Conservation (phyloP, 2,329 filamentous ascomycete genomes). For the Aspergillus awamori region DNA sequence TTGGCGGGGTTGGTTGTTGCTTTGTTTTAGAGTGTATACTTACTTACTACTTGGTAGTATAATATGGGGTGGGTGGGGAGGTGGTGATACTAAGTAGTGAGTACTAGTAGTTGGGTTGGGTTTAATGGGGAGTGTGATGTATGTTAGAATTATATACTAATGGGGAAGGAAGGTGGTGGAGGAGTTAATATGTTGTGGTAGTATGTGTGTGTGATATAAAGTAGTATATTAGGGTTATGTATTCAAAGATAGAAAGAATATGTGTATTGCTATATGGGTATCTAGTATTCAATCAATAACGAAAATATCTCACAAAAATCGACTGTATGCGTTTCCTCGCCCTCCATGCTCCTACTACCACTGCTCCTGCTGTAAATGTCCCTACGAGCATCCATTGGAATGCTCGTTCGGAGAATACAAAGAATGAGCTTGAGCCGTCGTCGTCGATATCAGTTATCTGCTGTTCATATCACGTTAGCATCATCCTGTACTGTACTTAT, state of each 20-base stretch:
- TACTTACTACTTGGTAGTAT: background rate
- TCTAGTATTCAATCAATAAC: background rate
- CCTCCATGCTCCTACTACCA: conserved; percentile 13
- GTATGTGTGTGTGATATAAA: no score
- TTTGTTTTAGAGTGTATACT: background rate
- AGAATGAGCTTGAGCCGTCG: background rate
- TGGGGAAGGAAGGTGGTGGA: no score
- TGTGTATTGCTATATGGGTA: no score
- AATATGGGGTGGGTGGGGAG: background rate
- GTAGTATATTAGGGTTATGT: no score
- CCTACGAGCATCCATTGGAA: conserved; percentile 12
- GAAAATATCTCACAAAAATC: background rate
- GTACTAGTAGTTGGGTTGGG: no score
- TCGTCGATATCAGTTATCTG: background rate
- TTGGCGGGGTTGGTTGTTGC: conserved; percentile 3
- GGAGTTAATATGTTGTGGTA: no score
- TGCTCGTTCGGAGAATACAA: background rate
- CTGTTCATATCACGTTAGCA: background rate
- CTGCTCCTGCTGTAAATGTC: conserved; percentile 11
- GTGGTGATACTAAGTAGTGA: no score
- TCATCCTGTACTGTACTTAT: background rate
- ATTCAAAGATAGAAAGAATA: no score
- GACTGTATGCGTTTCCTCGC: background rate
- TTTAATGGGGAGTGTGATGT: no score
- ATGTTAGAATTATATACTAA: no score